These are phyloP conservation scores for Cyberlindnera misumaiensis DNA, from an alignment of 805 yeast genomes.

Conservation along the genomic window DNA sequence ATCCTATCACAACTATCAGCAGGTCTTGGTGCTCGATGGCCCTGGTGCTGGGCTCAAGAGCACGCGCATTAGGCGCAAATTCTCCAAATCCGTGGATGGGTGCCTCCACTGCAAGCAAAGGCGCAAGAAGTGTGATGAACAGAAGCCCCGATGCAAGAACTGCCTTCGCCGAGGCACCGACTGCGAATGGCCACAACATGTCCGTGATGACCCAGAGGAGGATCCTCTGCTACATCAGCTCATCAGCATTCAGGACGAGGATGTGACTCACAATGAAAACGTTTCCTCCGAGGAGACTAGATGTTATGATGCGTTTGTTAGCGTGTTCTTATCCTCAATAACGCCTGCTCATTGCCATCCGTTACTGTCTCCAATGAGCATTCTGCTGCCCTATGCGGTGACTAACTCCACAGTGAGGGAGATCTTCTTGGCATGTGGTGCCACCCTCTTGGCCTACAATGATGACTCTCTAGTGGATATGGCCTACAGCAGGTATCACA, in stretches of 20 bases:
- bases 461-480: constrained; percentile 13
- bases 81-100: constrained; percentile 18
- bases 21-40: constrained; percentile 14
- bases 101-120: constrained; percentile 18
- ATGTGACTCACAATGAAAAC: constrained; percentile 14
- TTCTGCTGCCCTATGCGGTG: constrained; percentile 16
- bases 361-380: constrained; percentile 13
- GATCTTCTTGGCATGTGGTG: constrained; percentile 22
- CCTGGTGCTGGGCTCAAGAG: constrained; percentile 4
- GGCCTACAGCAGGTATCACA: constrained; percentile 17
- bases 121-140: constrained; percentile 23
- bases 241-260: constrained; percentile 16
- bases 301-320: constrained; percentile 19
- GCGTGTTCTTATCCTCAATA: constrained; percentile 17
- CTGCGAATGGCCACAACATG: constrained; percentile 21
- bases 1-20: constrained; percentile 19
- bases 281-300: constrained; percentile 13
- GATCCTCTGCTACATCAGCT: constrained; percentile 15
- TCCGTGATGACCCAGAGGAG: neutral
- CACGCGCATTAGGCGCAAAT: constrained; percentile 9
- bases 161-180: constrained; percentile 10
- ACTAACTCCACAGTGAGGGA: constrained; percentile 15
- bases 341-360: constrained; percentile 20
- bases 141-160: constrained; percentile 16
- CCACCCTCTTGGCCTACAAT: constrained; percentile 17